Evolutionary conservation across 1,139 yeast genomes (phyloP), one percentile per base, ranked within the genome.

Genomic region (Nematodospora anomalae): DNA sequence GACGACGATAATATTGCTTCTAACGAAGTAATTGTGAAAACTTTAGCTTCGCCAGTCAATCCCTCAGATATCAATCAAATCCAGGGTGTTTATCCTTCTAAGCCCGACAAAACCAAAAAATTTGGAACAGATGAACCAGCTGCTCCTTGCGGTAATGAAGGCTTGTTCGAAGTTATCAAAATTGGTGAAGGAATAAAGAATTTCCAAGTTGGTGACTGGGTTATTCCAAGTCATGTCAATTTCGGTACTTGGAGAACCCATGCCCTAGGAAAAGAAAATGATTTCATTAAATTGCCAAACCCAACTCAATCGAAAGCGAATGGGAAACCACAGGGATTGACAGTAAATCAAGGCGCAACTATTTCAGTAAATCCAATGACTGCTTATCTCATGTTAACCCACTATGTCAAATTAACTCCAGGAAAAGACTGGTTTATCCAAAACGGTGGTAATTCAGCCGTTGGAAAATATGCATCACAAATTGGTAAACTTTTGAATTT

Each of bases 181-280:
- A 78, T 78, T 14, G 96, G 96, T n/a, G 48, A 55, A 10, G 65
- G 64, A 13, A 77, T 72, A n/a, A 48, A 55, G 9, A 57, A 54
- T 1, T 68, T 89, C 36, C 50, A 68, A 37, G 64, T 68, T 3
- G 97, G 97, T 30, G 97, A 92, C 57, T 89, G 96, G 94, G 89
- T 85, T 22, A 76, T 92, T 33, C 97, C 97, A n/a, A 57, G 77
- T n/a, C 63, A 67, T 25, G 83, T 88, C 12, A 83, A 87, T 53
- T 82, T 83, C 46, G 99, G 98, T 25, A 92, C 98, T 3, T 92
- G 99, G 99, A 76, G 96, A 47, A 79, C 95, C 2, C 92, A 84
- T 53, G 84, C 87, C 6, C 57, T 78, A 42, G 72, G 79, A n/a
- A 59, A 57, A 6, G 72, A 69, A 25, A 56, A 67, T 3, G 67